These are phyloP conservation scores for Diaporthe capsici DNA, from an alignment of 2,329 filamentous ascomycete species.

Conservation along the genomic window DNA sequence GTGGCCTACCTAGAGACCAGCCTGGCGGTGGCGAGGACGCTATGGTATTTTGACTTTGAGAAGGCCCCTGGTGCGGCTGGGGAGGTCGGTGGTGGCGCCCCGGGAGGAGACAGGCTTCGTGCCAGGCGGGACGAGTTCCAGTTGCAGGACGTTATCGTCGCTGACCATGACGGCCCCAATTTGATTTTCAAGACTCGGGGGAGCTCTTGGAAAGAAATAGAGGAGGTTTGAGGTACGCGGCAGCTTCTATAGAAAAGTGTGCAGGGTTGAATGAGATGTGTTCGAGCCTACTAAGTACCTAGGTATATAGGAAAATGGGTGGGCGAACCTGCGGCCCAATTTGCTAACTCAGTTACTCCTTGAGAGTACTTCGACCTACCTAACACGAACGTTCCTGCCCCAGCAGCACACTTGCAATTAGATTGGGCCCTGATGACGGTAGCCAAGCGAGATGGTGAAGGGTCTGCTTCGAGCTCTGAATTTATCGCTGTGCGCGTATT, in stretches of 20 bases:
- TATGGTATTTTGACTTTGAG: slow-evolving; percentile 43
- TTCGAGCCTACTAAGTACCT: too few species aligned
- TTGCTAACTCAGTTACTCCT: neutral
- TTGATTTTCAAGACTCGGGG: slow-evolving; percentile 46
- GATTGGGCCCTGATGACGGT: neutral
- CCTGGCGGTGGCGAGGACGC: slow-evolving; percentile 44
- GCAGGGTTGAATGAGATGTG: too few species aligned
- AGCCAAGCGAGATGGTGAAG: neutral
- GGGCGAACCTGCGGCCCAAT: neutral
- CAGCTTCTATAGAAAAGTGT: too few species aligned
- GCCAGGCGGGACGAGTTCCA: slow-evolving; percentile 21
- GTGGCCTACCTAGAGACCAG: slow-evolving; percentile 46
- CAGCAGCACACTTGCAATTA: neutral
- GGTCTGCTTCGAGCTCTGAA: neutral
- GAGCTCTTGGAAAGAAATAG: too few species aligned
- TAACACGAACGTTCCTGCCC: neutral
- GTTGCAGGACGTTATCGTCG: slow-evolving; percentile 15
- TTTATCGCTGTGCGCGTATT: neutral
- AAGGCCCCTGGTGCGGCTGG: neutral
- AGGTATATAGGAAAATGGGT: too few species aligned
- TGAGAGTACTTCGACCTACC: neutral
- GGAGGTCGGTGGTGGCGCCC: neutral
- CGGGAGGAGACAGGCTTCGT: neutral
- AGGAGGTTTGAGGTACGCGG: too few species aligned
- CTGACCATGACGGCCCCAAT: slow-evolving; percentile 12